These are phyloP conservation scores for Beta lomatogona DNA, from an alignment of 179 eudicot genomes.

Conservation along the genomic window DNA sequence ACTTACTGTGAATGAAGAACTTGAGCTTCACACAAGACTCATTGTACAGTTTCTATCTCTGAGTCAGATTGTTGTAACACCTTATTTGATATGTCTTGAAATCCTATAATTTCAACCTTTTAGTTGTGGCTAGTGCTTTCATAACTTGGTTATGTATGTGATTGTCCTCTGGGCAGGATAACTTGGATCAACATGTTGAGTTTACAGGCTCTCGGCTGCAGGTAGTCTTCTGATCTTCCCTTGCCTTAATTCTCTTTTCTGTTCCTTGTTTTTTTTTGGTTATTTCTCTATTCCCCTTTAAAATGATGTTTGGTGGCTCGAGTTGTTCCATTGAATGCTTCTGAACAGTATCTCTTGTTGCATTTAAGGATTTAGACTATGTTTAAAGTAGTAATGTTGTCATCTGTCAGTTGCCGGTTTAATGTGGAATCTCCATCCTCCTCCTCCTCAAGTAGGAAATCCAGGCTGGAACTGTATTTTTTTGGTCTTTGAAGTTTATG, in stretches of 20 bases:
- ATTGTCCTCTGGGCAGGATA: conserved; percentile 51
- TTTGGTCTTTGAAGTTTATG: too few species aligned
- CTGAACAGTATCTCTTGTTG: neutral
- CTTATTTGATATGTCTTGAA: conserved; percentile 7
- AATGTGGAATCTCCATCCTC: too few species aligned
- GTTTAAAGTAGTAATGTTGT: too few species aligned
- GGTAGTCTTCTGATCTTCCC: conserved; percentile 43
- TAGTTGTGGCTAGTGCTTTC: neutral
- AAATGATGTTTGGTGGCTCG: conserved; percentile 1
- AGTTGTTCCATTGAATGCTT: neutral
- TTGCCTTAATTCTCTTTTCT: neutral
- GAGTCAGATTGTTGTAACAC: conserved; percentile 6
- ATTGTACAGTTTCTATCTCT: conserved; percentile 55
- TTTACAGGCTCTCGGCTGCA: conserved; percentile 75
- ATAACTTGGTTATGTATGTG: conserved; percentile 17
- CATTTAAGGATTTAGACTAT: too few species aligned
- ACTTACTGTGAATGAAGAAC: conserved; percentile 91
- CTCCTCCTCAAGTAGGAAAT: too few species aligned
- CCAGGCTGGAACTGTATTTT: too few species aligned
- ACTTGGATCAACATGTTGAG: conserved; percentile 84
- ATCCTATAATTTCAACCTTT: neutral
- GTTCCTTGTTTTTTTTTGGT: too few species aligned
- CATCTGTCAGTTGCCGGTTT: neutral
- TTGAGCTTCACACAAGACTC: conserved; percentile 80
- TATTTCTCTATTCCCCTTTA: neutral